Evolutionary conservation across 139 green algal genomes (phyloP), one percentile per base, ranked within the genome.

Genomic region (Haematococcus lacustris): DNA sequence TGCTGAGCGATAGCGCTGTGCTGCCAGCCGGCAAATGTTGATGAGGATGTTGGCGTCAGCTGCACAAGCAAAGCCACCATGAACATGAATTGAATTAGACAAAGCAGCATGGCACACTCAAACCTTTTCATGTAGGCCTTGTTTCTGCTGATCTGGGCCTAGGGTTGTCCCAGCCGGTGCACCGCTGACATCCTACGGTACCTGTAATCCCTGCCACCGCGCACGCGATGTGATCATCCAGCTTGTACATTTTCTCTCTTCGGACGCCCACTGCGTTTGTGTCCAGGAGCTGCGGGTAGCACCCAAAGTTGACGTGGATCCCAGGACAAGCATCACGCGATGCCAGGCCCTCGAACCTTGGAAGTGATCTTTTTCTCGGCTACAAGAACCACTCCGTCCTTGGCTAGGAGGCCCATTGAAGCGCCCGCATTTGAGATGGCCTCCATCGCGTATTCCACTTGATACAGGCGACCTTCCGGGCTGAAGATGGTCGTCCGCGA

Each of bases 391-490:
- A 99, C 89, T 23, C 95, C 96, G 38, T 98, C 90, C 26, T 85
- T 94, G 34, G 93, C 87, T 0, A 97, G 83, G 13, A 98, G 80
- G 32, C 94, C 96, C 5, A 99, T 89, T 1, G 90, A 90, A 4
- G 94, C 89, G 25, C 96, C 96, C 6, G 96, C 95, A 34, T 99
- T 96, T 23, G 87, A 95, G 72, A 99, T 99, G 28, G 96, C 94
- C 78, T 99, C 96, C 92, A 99, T 98, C 17, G 96, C 96, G 75
- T 99, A 99, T 80, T 96, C 91, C 26, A 97, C 91, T 79, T 98
- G 79, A 77, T 96, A 98, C 28, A 99, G 75, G 2, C 95, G 86
- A 28, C 95, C 95, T 69, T 99, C 95, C 0, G 95, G 95, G 60
- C 88, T 96, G 74, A 98, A 98, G 30, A 97, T 99, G 0, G 94